Conservation (phyloP, 2,329 filamentous ascomycete genomes). For the Aspergillus persii region DNA sequence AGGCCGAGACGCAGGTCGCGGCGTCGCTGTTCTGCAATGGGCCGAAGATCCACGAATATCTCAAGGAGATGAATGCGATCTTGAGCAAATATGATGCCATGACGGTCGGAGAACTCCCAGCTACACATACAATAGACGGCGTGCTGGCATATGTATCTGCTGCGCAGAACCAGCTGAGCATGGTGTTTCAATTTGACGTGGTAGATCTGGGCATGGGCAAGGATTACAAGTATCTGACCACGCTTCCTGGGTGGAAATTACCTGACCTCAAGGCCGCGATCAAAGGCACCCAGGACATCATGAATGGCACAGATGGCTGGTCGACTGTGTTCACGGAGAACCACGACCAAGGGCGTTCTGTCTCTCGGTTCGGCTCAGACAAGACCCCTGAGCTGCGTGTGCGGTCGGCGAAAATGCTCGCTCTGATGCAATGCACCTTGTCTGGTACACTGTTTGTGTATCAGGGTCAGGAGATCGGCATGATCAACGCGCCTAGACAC, state of each 20-base stretch:
- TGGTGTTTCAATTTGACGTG: conserved; percentile 71
- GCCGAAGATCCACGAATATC: conserved; percentile 57
- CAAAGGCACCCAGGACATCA: conserved; percentile 57
- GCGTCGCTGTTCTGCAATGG: conserved; percentile 61
- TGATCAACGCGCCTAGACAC: conserved; percentile 59
- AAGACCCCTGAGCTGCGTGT: conserved; percentile 51
- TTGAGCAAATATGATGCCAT: conserved; percentile 57
- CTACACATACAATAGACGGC: conserved; percentile 53
- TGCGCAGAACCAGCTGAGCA: conserved; percentile 61
- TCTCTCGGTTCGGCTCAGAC: conserved; percentile 55
- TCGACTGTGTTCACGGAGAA: conserved; percentile 65
- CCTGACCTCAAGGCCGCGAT: conserved; percentile 52
- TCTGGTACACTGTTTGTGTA: conserved; percentile 64
- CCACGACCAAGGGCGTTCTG: conserved; percentile 62
- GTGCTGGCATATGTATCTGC: conserved; percentile 53
- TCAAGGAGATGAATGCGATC: conserved; percentile 53
- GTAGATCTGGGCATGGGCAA: conserved; percentile 57
- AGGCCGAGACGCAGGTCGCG: conserved; percentile 57
- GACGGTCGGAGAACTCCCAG: conserved; percentile 61
- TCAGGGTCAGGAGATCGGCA: conserved; percentile 67
- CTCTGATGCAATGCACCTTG: conserved; percentile 55
- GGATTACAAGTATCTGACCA: conserved; percentile 53
- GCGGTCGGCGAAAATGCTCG: conserved; percentile 58
- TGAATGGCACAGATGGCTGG: conserved; percentile 60
- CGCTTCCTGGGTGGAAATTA: conserved; percentile 46